Evolutionary conservation across 768 basidiomycete species (phyloP).

Genomic region (Lactarius indigo): DNA sequence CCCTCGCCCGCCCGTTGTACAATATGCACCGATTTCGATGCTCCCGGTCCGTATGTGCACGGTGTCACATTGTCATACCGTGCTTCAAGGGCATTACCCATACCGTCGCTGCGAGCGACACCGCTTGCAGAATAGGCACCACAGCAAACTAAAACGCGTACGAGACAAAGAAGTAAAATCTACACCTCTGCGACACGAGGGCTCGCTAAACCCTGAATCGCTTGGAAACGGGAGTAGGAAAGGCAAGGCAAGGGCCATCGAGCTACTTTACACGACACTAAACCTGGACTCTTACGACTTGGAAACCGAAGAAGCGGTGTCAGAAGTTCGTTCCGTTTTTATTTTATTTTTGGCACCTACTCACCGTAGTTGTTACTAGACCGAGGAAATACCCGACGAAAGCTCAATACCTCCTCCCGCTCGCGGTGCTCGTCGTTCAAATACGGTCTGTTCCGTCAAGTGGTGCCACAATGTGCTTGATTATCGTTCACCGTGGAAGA

Average conservation of each 20-base stretch:
- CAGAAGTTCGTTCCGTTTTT: constrained; percentile 15
- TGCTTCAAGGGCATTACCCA: constrained; percentile 45
- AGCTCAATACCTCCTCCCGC: constrained; percentile 30
- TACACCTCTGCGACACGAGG: constrained; percentile 26
- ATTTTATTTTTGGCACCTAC: background rate
- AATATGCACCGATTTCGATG: constrained; percentile 23
- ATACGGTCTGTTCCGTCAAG: constrained; percentile 39
- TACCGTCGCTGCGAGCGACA: constrained; percentile 56
- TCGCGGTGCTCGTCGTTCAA: constrained; percentile 34
- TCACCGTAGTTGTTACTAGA: background rate
- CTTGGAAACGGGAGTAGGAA: background rate
- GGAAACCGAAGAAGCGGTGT: constrained; percentile 1
- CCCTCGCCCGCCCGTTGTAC: constrained; percentile 12
- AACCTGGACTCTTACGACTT: constrained; percentile 10
- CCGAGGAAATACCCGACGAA: constrained; percentile 19
- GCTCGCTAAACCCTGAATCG: constrained; percentile 2
- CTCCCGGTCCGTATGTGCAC: constrained; percentile 50
- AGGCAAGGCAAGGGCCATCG: constrained; percentile 1
- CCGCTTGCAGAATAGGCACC: constrained; percentile 51
- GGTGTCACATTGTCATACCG: constrained; percentile 53
- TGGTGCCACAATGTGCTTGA: constrained; percentile 44
- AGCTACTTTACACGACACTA: constrained; percentile 2
- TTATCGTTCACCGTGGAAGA: constrained; percentile 44
- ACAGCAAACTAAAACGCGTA: constrained; percentile 49
- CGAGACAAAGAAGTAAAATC: constrained; percentile 48